A percentile compares a stretch with the other conserved stretches of the same genome.
These are phyloP conservation scores for Eucalyptus regnans DNA, from an alignment of 345 rosid genomes.

Conservation along the genomic window DNA sequence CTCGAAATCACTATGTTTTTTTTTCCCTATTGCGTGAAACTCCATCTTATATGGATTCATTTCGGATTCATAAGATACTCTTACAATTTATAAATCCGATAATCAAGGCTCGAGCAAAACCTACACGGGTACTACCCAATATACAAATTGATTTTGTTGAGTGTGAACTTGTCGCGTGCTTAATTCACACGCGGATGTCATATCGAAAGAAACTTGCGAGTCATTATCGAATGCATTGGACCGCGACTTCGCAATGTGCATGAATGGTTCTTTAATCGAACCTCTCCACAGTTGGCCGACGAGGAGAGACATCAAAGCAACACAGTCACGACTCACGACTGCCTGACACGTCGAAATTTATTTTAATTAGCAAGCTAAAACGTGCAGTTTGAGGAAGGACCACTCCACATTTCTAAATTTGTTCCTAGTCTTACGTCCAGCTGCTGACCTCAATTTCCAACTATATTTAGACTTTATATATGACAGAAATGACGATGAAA, in stretches of 20 bases:
- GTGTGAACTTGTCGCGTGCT: background rate
- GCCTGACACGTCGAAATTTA: background rate
- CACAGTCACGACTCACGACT: background rate
- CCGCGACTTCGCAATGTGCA: background rate
- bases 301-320: background rate
- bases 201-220: background rate
- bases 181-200: background rate
- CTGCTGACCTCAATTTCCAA: background rate
- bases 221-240: background rate
- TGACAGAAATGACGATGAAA: background rate
- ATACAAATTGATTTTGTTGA: background rate
- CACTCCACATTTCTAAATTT: background rate
- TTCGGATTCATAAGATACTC: accelerated
- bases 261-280: background rate
- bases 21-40: background rate
- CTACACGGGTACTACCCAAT: background rate
- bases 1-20: background rate
- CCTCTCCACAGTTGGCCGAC: background rate
- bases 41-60: background rate
- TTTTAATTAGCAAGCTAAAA: background rate
- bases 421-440: background rate
- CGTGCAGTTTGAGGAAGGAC: background rate
- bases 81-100: background rate
- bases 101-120: background rate
- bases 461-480: background rate